Percentiles rank a stretch among this genome's conserved stretches.
Conservation (phyloP, 208 protist species). For the Leishmania aethiopica region DNA sequence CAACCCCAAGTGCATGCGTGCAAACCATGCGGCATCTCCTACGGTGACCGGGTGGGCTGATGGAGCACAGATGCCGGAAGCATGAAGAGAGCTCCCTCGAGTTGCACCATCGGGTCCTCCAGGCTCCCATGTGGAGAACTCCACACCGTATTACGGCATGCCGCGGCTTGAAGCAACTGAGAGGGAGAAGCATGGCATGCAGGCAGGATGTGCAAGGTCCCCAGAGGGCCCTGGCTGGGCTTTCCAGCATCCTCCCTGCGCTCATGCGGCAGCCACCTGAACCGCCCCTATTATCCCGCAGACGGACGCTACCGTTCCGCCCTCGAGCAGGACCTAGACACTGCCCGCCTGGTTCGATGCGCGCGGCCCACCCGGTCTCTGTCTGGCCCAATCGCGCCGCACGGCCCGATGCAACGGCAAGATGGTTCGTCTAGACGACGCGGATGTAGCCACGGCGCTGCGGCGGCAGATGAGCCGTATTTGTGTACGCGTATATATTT, state of each 20-base stretch:
- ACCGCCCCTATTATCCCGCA: neutral
- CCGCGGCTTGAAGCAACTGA: no score
- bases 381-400: neutral
- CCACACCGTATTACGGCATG: neutral
- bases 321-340: neutral
- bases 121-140: neutral
- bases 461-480: neutral
- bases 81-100: neutral
- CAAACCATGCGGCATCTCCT: neutral
- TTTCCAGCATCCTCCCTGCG: neutral
- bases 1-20: neutral
- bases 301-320: neutral
- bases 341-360: neutral
- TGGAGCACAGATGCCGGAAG: neutral
- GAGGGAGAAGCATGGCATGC: no score
- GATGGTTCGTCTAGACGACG: neutral
- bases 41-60: neutral
- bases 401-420: neutral
- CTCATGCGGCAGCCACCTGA: neutral
- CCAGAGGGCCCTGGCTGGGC: no score
- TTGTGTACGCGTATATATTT: neutral
- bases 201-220: no score
- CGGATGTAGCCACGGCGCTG: neutral
- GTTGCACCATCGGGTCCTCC: neutral
- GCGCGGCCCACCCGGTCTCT: neutral